A percentile compares a stretch with the other conserved stretches of the same genome.
These are phyloP conservation scores for Xylaria digitata DNA, from an alignment of 2,329 filamentous ascomycete species.

Conservation along the genomic window DNA sequence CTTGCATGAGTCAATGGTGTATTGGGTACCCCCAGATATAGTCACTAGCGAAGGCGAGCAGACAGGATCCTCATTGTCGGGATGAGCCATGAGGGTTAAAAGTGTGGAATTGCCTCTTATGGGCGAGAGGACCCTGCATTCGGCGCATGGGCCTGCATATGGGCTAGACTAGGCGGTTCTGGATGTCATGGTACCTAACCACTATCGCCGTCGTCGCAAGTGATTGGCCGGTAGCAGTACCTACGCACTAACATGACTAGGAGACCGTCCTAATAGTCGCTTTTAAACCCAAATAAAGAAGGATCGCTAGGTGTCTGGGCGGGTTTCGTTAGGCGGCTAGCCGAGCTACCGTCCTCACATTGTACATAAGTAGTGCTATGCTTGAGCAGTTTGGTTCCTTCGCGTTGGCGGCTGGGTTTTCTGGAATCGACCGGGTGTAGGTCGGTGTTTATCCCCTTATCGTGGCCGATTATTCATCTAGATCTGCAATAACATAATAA, in stretches of 20 bases:
- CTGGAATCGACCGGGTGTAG: background rate
- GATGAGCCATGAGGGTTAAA: conserved; percentile 17
- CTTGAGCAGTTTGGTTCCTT: background rate
- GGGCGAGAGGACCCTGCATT: conserved; percentile 35
- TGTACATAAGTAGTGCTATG: background rate
- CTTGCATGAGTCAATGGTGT: conserved; percentile 4
- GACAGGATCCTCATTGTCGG: conserved; percentile 11
- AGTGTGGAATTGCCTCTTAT: conserved; percentile 20
- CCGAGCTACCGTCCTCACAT: background rate
- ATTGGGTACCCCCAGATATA: conserved; percentile 8
- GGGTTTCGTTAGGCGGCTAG: conserved; percentile 6
- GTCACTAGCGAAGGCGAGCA: background rate
- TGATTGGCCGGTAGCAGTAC: background rate
- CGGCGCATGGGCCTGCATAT: conserved; percentile 24
- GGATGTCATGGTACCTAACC: conserved; percentile 21
- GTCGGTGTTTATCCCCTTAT: conserved; percentile 5
- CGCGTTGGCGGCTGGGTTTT: background rate
- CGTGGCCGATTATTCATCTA: conserved; percentile 1
- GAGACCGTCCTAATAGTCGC: conserved; percentile 19
- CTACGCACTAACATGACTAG: conserved; percentile 8
- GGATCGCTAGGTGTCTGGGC: background rate
- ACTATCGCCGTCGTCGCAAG: background rate
- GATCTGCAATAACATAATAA: background rate
- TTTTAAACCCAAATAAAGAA: conserved; percentile 17
- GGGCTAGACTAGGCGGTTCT: conserved; percentile 17